Evolutionary conservation across 208 protist species (phyloP), one percentile per base, ranked within the genome.

Genomic region (Porcisia deanei): DNA sequence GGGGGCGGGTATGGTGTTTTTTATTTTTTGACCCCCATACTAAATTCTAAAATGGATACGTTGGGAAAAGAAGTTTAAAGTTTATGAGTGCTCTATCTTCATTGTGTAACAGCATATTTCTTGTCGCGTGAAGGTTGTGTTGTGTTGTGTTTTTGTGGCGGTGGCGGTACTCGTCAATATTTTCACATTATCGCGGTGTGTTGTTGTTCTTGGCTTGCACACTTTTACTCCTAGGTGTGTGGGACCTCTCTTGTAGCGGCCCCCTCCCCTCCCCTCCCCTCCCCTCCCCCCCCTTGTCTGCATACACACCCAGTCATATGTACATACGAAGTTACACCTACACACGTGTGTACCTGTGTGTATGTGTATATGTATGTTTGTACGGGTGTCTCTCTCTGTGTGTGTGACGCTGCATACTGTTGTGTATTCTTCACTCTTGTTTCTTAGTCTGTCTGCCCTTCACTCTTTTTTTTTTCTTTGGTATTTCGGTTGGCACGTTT

Each of bases 391-490:
- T 12, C 47, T 12, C 47, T 52, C 0, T 52, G 14, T 60, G 57
- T 22, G 22, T 60, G 7, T 30, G 57, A 60, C 4, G 25, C 57
- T 22, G 57, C 16, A 60, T 30, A 30, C 30, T 12, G 47, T 52
- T 52, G 47, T 52, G 47, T 52, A 14, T 12, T 52, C 47, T 12
- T 30, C 22, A 37, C 57, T 10, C n/a, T 25, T 57, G 59, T 57
- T n/a, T 57, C 12, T 16, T 30, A 25, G 10, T 65, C n/a, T 30
- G 57, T 60, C 61, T 57, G 30, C 63, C 30, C 47, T 61, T 52
- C 61, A n/a, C 58, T 58, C 63, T 71, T 61, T 70, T 43, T 73
- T 81, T 63, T 37, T 60, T 20, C 43, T 55, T 53, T 75, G 53
- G 25, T 69, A 25, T 60, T 69, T 70, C 10, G 1, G 47, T 52